phyloP scores from a whole-genome alignment of 495 filamentous ascomycete species.

The Penicillium psychrofluorescens region DNA sequence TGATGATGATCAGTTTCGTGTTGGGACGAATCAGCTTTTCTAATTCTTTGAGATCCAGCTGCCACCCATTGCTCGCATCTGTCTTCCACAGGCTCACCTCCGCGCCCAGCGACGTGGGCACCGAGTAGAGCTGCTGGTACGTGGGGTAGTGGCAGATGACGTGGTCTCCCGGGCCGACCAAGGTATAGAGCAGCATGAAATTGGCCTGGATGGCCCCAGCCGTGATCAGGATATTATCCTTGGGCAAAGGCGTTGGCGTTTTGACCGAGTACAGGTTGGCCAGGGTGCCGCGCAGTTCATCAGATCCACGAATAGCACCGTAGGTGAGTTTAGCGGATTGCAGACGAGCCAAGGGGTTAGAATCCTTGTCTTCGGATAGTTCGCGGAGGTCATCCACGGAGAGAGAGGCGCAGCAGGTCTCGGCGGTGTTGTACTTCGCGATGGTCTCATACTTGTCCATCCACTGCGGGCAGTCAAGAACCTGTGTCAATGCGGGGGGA shows the following conservation, averaged over 20 bases:
- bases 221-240: slow-evolving; percentile 68
- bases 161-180: slow-evolving; percentile 76
- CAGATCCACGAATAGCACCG: slow-evolving; percentile 63
- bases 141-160: slow-evolving; percentile 86
- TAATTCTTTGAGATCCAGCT: slow-evolving; percentile 61
- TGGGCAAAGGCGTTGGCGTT: slow-evolving; percentile 41
- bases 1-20: slow-evolving; percentile 67
- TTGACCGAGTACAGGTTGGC: slow-evolving; percentile 57
- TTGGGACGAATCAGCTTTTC: slow-evolving; percentile 60
- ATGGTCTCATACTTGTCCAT: slow-evolving; percentile 79
- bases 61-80: slow-evolving; percentile 55
- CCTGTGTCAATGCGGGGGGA: no score
- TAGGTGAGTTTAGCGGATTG: slow-evolving; percentile 55
- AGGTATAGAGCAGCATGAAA: slow-evolving; percentile 65
- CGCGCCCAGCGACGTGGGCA: slow-evolving; percentile 71
- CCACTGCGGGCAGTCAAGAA: slow-evolving; percentile 47
- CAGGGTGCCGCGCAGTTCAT: slow-evolving; percentile 54
- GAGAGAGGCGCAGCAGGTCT: slow-evolving; percentile 78
- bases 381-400: slow-evolving; percentile 64
- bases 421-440: slow-evolving; percentile 74
- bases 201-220: slow-evolving; percentile 82
- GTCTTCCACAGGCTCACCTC: slow-evolving; percentile 77
- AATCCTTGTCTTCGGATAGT: slow-evolving; percentile 48
- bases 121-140: slow-evolving; percentile 79
- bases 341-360: slow-evolving; percentile 26